Base-by-base conservation (phyloP, 805 yeast genomes). In the Lipomyces yamanashiensis region DNA sequence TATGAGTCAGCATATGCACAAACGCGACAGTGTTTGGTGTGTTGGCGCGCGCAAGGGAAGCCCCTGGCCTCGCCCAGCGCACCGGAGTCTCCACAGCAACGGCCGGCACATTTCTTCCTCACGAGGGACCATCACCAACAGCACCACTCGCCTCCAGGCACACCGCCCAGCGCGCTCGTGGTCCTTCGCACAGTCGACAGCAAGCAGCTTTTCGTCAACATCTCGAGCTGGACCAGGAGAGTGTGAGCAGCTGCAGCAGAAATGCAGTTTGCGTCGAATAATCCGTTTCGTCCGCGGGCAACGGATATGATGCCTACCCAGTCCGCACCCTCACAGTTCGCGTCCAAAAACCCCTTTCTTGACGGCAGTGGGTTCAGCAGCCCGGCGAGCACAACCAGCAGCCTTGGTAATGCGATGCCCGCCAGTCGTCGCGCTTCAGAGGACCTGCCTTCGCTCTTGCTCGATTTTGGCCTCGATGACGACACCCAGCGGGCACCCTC, bases 231-330 rank as follows among this genome's bases (percentile, higher is more conserved):
- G 28, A 28, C 28, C 28, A 2, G 28, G 28, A 19, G 21, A 41
- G 37, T 58, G 41, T 12, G 41, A 39, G 41, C 41, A 39, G n/a
- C 8, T 8, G 40, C 41, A 15, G 28, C 12, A 23, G 21, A 21
- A 39, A 61, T 59, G 69, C 62, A 63, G 33, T 66, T 63, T 49
- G 67, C 69, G 37, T 63, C 67, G 39, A 66, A 66, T 39, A 66
- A 66, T 40, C 69, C 69, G 49, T 66, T 66, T 56, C 69, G 69
- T 17, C 62, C 59, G 44, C 61, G 41, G 53, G 52, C 59, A n/a
- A 40, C 53, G 44, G 58, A 63, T 12, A 59, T 63, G 64, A 19
- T 53, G 47, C 64, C 63, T 28, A 23, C 64, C 36, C 51, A 28
- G 23, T 57, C 63, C n/a, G 67, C 63, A 43, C 67, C 67, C n/a